Conservation (phyloP, 441 rosid genomes). For the Raphanus hybrid region DNA sequence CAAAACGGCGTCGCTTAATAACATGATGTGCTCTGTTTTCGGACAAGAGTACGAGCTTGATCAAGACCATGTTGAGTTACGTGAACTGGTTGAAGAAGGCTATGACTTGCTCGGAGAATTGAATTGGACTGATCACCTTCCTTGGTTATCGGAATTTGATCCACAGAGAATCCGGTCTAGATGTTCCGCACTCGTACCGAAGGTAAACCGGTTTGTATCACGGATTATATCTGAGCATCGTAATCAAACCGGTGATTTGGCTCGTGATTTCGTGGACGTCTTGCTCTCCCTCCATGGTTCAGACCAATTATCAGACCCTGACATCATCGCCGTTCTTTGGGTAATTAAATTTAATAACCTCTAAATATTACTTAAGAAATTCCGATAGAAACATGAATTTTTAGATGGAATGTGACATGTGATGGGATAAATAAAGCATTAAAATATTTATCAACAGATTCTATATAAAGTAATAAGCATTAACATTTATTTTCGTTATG, state of each 20-base stretch:
- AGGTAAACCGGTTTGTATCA: constrained; percentile 67
- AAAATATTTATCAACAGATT: background rate
- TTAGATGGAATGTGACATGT: constrained; percentile 17
- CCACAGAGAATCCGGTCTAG: constrained; percentile 68
- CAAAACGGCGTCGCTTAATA: constrained; percentile 70
- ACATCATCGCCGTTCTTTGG: constrained; percentile 87
- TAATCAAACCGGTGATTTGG: constrained; percentile 26
- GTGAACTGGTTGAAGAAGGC: constrained; percentile 68
- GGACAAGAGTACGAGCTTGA: constrained; percentile 59
- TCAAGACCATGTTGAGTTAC: constrained; percentile 43
- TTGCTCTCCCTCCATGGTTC: constrained; percentile 62
- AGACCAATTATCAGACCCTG: constrained; percentile 62
- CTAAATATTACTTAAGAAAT: background rate
- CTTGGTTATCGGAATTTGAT: constrained; percentile 69
- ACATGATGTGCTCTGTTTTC: constrained; percentile 82
- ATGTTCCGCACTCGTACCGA: constrained; percentile 70
- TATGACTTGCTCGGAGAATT: constrained; percentile 68
- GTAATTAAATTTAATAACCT: constrained; percentile 41
- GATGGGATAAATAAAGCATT: constrained; percentile 12
- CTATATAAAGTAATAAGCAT: background rate
- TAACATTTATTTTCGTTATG: background rate
- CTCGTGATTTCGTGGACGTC: constrained; percentile 73
- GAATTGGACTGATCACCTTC: constrained; percentile 79
- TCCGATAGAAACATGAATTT: background rate
- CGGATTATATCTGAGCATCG: constrained; percentile 64